Evolutionary conservation across 768 basidiomycete genomes (phyloP).

Genomic region (Suillus tomentosus): DNA sequence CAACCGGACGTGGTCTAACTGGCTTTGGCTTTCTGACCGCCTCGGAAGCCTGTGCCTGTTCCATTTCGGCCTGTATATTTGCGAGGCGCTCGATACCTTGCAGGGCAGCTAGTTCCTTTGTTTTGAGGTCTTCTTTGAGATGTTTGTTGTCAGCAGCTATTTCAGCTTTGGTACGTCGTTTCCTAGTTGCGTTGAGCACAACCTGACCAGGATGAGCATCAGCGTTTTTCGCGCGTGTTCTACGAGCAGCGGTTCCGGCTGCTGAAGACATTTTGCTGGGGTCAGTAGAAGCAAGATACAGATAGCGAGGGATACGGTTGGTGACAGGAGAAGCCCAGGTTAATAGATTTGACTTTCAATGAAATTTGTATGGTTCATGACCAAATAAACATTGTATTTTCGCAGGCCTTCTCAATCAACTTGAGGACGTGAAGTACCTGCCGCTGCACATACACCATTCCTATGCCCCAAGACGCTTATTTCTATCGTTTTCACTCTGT

Average conservation of each 20-base stretch:
- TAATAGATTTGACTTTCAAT: not conserved
- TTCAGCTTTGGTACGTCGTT: constrained; percentile 9
- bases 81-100: constrained; percentile 8
- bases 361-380: not conserved
- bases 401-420: not conserved
- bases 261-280: not conserved
- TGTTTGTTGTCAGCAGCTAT: constrained; percentile 14
- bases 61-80: constrained; percentile 4
- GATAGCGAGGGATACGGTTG: too few species aligned
- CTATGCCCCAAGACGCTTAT: not conserved
- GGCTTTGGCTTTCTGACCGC: not conserved
- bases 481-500: not conserved
- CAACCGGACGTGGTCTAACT: constrained; percentile 6
- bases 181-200: not conserved
- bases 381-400: not conserved
- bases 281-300: not conserved
- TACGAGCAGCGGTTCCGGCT: not conserved
- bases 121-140: constrained; percentile 7
- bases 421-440: too few species aligned
- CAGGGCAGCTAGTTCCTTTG: not conserved
- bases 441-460: not conserved
- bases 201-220: not conserved
- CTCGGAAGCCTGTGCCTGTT: not conserved
- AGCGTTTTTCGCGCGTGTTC: not conserved
- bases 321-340: not conserved